Evolutionary conservation across 495 filamentous ascomycete genomes (phyloP), one percentile per base, ranked within the genome.

Genomic region (Neurospora sp.): DNA sequence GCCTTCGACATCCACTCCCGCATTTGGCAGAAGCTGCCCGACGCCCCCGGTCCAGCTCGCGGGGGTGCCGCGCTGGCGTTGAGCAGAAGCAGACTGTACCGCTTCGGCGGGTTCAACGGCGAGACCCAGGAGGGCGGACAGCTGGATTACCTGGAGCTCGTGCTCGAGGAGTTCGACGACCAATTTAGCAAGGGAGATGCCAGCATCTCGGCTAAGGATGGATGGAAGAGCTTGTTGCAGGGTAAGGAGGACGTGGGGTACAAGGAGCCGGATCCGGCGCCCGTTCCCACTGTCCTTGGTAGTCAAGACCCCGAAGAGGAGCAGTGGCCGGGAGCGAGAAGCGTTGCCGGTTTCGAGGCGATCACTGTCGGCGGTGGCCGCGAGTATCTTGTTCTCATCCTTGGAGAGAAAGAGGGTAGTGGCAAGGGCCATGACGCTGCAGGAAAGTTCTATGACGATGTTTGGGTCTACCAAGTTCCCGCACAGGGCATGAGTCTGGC

Each of bases 21-120:
- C 39, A 78, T 83, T 0, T 96, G 93, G 93, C 86, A 84, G 46
- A 84, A 89, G 66, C 84, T 90, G 39, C 84, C 90, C 0, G 75
- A 86, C 20, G 91, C 90, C 0, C 91, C 91, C 0, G 88, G 86
- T 16, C 85, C 88, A 1, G 79, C 87, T 0, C 85, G 91, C 4
- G 90, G 90, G 14, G 92, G 91, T 0, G 83, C 91, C 0, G 86
- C 88, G 0, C 86, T 96, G 41, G 86, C 90, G 0, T 85, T 90
- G 69, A 79, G 82, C 4, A 80, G 84, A 71, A 86, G 86, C 20
- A 83, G 87, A 40, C 76, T 95, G 20, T 96, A 90, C 78, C 86
- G 91, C 31, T 92, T 92, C 81, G 91, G 91, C 77, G 92, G 92
- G 1, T 93, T 90, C 76, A 88, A 93, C 79, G 92, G 91, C 7